phyloP scores from a whole-genome alignment of 805 yeast genomes.

The Tetrapisispora namnaoensis region DNA sequence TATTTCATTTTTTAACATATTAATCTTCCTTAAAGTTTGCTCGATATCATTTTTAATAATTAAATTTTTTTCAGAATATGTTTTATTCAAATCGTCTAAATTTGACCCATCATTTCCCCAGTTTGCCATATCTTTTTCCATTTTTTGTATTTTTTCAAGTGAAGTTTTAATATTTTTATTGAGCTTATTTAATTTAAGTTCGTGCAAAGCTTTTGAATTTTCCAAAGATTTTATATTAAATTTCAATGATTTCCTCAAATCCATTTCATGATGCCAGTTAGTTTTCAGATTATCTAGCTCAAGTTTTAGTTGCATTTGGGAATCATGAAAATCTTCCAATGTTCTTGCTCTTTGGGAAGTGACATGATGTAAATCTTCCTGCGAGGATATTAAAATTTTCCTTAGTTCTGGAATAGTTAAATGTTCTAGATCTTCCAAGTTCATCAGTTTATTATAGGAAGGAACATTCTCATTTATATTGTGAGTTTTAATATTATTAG shows the following conservation, averaged over 20 bases:
- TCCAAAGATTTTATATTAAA: conserved; percentile 28
- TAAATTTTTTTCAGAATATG: conserved; percentile 7
- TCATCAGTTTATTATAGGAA: conserved; percentile 21
- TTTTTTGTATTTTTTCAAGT: conserved; percentile 16
- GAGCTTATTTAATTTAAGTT: conserved; percentile 23
- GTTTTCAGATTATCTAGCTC: conserved; percentile 24
- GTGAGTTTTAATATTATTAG: not conserved
- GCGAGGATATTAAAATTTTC: conserved; percentile 25
- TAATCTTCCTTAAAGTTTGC: conserved; percentile 6
- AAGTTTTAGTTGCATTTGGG: conserved; percentile 19
- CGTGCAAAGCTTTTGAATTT: conserved; percentile 25
- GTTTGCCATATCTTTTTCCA: conserved; percentile 22
- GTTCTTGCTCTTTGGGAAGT: conserved; percentile 19
- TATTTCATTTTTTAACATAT: conserved; percentile 14
- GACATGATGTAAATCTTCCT: conserved; percentile 29
- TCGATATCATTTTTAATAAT: conserved; percentile 8
- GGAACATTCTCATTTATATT: conserved; percentile 9
- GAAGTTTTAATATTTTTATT: conserved; percentile 21
- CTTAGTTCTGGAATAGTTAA: conserved; percentile 27
- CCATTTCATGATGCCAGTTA: conserved; percentile 28
- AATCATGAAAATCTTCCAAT: conserved; percentile 24
- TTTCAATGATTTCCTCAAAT: conserved; percentile 24
- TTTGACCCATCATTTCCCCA: conserved; percentile 13
- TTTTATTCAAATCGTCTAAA: conserved; percentile 8
- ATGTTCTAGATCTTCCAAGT: conserved; percentile 22